Evolutionary conservation across 208 protist species (phyloP).

Genomic region (Acanthamoeba triangularis): DNA sequence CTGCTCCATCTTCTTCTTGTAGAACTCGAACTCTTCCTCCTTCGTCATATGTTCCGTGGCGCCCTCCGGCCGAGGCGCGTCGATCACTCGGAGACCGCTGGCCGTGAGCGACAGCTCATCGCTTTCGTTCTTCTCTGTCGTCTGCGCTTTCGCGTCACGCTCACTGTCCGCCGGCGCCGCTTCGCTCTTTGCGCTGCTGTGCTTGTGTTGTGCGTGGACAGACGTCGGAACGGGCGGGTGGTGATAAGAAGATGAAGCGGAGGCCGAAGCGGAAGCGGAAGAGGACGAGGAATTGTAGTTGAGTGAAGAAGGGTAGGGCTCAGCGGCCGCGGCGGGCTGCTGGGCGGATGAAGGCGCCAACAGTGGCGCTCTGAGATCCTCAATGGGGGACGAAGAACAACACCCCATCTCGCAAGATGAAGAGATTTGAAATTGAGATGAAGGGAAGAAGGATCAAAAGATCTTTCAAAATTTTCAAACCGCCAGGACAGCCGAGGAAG

Average conservation of each 20-base stretch:
- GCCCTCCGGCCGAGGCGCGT: neutral
- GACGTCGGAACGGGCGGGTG: neutral
- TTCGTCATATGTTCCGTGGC: neutral
- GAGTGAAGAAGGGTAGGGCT: neutral
- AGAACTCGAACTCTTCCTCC: conserved; percentile 42
- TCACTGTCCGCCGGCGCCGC: neutral
- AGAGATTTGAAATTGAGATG: too few relatives aligned
- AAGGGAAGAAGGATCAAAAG: too few relatives aligned
- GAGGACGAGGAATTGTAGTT: neutral
- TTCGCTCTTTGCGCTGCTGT: neutral
- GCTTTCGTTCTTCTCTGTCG: neutral
- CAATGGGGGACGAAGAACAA: neutral
- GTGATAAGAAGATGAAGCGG: neutral
- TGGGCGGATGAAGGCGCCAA: neutral
- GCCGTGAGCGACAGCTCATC: neutral
- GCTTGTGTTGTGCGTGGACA: neutral
- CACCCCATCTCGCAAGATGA: neutral
- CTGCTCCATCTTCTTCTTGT: conserved; percentile 1
- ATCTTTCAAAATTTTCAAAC: too few relatives aligned
- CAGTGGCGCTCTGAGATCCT: neutral
- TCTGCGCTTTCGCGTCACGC: neutral
- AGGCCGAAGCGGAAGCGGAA: neutral
- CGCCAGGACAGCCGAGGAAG: too few relatives aligned
- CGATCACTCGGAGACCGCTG: neutral
- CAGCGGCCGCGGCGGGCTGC: neutral